Conservation (phyloP, 2,329 filamentous ascomycete genomes). For the Trichoderma asperellum region DNA sequence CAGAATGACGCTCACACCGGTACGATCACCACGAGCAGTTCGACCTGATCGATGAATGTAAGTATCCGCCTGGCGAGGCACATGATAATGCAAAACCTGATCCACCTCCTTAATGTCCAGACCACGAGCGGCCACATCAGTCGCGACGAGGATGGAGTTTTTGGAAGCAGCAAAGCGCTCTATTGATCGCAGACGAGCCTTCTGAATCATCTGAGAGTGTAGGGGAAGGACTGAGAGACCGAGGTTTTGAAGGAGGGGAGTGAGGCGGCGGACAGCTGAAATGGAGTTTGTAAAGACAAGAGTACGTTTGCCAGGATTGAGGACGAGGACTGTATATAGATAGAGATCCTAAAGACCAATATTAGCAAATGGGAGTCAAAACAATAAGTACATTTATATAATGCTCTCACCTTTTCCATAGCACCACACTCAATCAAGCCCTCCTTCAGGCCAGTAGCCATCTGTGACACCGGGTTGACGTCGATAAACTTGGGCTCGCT, state of each 20-base stretch:
- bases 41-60: slow-evolving; percentile 96
- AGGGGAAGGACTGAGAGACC: slow-evolving; percentile 75
- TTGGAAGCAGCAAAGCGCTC: slow-evolving; percentile 79
- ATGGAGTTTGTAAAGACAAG: slow-evolving; percentile 97
- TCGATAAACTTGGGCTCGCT: slow-evolving; percentile 90
- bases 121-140: slow-evolving; percentile 90
- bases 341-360: slow-evolving; percentile 72
- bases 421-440: slow-evolving; percentile 89
- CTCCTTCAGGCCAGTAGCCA: slow-evolving; percentile 85
- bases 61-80: slow-evolving; percentile 85
- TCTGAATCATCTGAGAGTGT: slow-evolving; percentile 95
- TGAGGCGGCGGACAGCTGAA: slow-evolving; percentile 82
- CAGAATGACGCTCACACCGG: slow-evolving; percentile 82
- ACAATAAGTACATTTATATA: background rate
- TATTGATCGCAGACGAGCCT: slow-evolving; percentile 88
- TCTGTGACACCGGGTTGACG: slow-evolving; percentile 84
- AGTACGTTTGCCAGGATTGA: slow-evolving; percentile 79
- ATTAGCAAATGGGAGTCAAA: slow-evolving; percentile 3
- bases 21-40: slow-evolving; percentile 80
- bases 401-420: slow-evolving; percentile 76
- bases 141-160: slow-evolving; percentile 79
- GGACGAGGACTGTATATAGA: slow-evolving; percentile 82
- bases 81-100: slow-evolving; percentile 91
- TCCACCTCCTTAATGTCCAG: slow-evolving; percentile 91
- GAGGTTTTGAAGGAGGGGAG: slow-evolving; percentile 82